These are phyloP conservation scores for Fimicolochytrium jonesii DNA, from an alignment of 192 early-diverging fungal genomes.

Conservation along the genomic window DNA sequence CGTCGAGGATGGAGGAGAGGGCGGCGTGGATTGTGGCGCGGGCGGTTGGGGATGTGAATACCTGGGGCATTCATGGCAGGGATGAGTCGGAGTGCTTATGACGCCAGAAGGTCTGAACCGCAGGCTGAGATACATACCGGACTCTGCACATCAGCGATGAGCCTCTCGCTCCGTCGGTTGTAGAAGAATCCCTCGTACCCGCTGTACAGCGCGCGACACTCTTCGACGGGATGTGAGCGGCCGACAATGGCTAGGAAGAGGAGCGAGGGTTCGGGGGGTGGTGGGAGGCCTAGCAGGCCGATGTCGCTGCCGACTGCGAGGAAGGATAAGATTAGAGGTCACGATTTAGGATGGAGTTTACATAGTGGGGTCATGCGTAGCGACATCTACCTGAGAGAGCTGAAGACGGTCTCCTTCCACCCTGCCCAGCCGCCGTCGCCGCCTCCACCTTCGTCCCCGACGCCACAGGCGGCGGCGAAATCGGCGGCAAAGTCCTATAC, in stretches of 20 bases:
- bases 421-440: not conserved
- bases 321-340: too few species aligned
- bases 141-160: not conserved
- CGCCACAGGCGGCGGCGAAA: slow-evolving; percentile 18
- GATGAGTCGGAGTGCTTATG: too few species aligned
- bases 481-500: slow-evolving; percentile 34
- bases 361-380: too few species aligned
- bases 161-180: not conserved
- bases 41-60: slow-evolving; percentile 5
- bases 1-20: slow-evolving; percentile 19
- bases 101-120: too few species aligned
- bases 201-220: slow-evolving; percentile 24
- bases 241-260: slow-evolving; percentile 32
- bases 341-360: too few species aligned
- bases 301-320: slow-evolving; percentile 13
- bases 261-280: slow-evolving; percentile 24
- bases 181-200: slow-evolving; percentile 31
- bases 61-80: not conserved
- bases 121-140: too few species aligned
- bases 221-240: slow-evolving; percentile 21
- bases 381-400: slow-evolving; percentile 10
- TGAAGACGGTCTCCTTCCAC: slow-evolving; percentile 3
- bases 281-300: slow-evolving; percentile 2
- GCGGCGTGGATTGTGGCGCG: not conserved
- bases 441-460: not conserved